Percentiles rank a stretch among this genome's conserved stretches.
Conservation (phyloP, 331 rosid genomes). For the Quercus phellos region DNA sequence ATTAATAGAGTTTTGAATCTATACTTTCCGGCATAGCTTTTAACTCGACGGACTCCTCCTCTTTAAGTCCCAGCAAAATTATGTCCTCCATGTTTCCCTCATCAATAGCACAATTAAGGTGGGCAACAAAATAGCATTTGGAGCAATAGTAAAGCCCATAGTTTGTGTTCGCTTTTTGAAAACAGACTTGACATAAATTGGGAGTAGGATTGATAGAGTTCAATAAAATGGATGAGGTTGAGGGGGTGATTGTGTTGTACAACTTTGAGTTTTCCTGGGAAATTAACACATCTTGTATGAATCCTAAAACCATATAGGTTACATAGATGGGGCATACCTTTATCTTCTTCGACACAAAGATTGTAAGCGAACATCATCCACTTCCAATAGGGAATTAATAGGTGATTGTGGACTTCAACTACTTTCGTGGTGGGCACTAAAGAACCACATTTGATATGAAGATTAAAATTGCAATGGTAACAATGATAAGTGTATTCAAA, state of each 20-base stretch:
- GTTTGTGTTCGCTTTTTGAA: background rate
- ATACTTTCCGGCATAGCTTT: too few relatives aligned
- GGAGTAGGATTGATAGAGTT: background rate
- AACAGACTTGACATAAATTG: background rate
- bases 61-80: too few relatives aligned
- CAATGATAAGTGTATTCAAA: fast-evolving
- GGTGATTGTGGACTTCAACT: too few relatives aligned
- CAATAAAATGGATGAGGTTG: background rate
- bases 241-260: background rate
- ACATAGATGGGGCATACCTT: background rate
- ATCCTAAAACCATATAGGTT: background rate
- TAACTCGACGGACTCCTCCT: too few relatives aligned
- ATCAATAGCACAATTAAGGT: background rate
- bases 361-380: background rate
- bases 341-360: background rate
- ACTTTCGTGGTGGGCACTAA: too few relatives aligned
- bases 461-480: too few relatives aligned
- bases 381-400: too few relatives aligned
- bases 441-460: too few relatives aligned
- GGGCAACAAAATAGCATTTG: background rate
- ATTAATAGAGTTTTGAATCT: too few relatives aligned
- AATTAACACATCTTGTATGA: background rate
- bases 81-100: too few relatives aligned
- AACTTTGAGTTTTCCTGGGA: background rate
- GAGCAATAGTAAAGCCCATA: background rate